phyloP scores from a whole-genome alignment of 2,329 filamentous ascomycete genomes.

The Cordyceps tenuipes region DNA sequence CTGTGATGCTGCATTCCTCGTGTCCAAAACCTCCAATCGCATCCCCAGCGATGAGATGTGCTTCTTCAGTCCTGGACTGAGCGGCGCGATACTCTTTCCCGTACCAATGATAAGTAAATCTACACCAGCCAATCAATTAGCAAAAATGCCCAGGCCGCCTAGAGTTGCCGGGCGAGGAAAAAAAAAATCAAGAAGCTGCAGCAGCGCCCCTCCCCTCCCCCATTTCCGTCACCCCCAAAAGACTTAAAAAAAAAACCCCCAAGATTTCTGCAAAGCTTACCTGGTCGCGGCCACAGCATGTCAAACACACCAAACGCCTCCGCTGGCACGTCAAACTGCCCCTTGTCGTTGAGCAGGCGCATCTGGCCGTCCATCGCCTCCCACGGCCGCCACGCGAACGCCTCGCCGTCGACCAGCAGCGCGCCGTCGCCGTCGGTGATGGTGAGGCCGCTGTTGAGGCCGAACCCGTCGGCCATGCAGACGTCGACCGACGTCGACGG shows the following conservation, averaged over 20 bases:
- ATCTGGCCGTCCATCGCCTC: slow-evolving; percentile 31
- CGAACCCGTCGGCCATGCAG: slow-evolving; percentile 76
- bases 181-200: neutral
- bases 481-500: slow-evolving; percentile 80
- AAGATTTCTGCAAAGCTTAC: slow-evolving; percentile 34
- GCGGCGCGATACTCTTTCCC: slow-evolving; percentile 64
- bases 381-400: slow-evolving; percentile 86
- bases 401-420: slow-evolving; percentile 76
- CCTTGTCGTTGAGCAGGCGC: slow-evolving; percentile 62
- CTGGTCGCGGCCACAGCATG: slow-evolving; percentile 79
- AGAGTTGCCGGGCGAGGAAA: too few species aligned
- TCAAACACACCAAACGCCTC: slow-evolving; percentile 68
- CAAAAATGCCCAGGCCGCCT: neutral
- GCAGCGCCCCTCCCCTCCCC: too few species aligned
- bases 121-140: slow-evolving; percentile 26
- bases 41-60: slow-evolving; percentile 73
- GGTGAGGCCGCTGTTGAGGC: slow-evolving; percentile 70
- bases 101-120: slow-evolving; percentile 87
- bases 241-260: neutral
- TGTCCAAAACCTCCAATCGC: slow-evolving; percentile 81
- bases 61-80: slow-evolving; percentile 65
- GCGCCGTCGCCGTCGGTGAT: slow-evolving; percentile 63
- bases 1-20: slow-evolving; percentile 85
- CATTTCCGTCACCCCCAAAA: neutral
- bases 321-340: slow-evolving; percentile 69